These are phyloP conservation scores for Diplodia scrobiculata DNA, from an alignment of 2,329 filamentous ascomycete species.

Conservation along the genomic window DNA sequence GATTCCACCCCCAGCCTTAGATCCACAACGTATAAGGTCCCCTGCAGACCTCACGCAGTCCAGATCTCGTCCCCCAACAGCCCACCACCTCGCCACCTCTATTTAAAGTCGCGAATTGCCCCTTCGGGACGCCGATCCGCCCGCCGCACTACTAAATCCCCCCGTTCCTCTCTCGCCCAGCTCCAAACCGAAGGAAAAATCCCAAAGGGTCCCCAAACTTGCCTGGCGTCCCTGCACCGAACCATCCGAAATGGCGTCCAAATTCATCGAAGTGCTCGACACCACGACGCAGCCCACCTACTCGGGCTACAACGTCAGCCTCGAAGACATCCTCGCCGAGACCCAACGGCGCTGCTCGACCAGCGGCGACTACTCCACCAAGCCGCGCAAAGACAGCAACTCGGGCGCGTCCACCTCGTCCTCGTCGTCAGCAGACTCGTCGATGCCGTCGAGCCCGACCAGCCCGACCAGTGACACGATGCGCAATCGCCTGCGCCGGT, in stretches of 20 bases:
- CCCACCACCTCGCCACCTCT: not conserved
- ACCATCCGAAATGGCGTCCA: conserved; percentile 37
- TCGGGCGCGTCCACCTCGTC: conserved; percentile 15
- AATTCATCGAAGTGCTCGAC: conserved; percentile 46
- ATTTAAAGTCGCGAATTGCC: conserved; percentile 7
- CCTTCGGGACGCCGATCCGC: conserved; percentile 3
- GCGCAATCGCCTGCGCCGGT: conserved; percentile 22
- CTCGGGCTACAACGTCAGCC: conserved; percentile 43
- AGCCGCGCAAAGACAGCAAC: conserved; percentile 23
- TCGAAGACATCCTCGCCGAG: conserved; percentile 46
- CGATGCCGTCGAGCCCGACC: conserved; percentile 18
- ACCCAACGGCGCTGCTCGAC: conserved; percentile 38
- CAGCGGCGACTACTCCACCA: conserved; percentile 20
- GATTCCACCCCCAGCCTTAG: not conserved
- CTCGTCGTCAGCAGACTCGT: conserved; percentile 19
- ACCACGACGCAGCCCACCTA: conserved; percentile 40
- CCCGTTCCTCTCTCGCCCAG: not conserved
- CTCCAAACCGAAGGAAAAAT: not conserved
- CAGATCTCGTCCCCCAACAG: not conserved
- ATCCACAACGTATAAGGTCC: not conserved
- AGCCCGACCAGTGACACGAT: conserved; percentile 15
- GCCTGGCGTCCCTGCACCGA: too few relatives aligned
- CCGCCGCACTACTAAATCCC: not conserved
- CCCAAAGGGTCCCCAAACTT: conserved; percentile 1
- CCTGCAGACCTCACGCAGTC: conserved; percentile 23